Evolutionary conservation across 2,329 filamentous ascomycete species (phyloP), one percentile per base, ranked within the genome.

Genomic region (Pseudohalonectria lignicola): DNA sequence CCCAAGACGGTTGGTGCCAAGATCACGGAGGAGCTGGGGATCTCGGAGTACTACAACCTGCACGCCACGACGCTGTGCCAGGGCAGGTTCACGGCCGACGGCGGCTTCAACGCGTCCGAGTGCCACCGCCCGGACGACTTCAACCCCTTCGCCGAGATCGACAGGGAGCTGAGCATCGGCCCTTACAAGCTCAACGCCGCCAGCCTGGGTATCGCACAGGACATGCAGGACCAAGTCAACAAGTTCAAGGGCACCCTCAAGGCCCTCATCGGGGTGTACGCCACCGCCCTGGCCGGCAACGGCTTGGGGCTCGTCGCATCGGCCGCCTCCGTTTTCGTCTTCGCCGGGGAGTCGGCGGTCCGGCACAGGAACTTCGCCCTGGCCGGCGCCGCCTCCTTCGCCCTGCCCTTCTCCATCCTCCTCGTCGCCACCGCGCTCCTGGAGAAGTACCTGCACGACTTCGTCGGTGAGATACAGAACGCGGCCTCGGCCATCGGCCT

Each of bases 191-290:
- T 70, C 16, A 55, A 57, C 44, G 60, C 66, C 36, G 53, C 74
- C n/a, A 62, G 66, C 49, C 62, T 64, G 12, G 45, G n/a, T n/a
- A n/a, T n/a, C n/a, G n/a, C n/a, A n/a, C n/a, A 60, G 6, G 55
- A 55, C 23, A 59, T 76, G 41, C 59, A 66, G 41, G 52, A 63
- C 31, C 61, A 62, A n/a, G 49, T 76, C 45, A 56, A 69, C n/a
- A 54, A 74, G 49, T 71, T 73, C 48, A 50, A 52, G 13, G 55
- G n/a, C n/a, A n/a, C 62, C n/a, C 58, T 74, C 4, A 51, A 66
- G n/a, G 62, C 57, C 19, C 53, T 70, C 34, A 67, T 69, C 49
- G 53, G 69, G 36, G 51, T 75, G 40, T 73, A 67, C 51, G 60
- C 66, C 30, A 43, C 74, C 2, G 61, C 56, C 39, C 53, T 60